Base-by-base conservation (phyloP, 1,139 yeast species). In the Suhomyces kunorum region DNA sequence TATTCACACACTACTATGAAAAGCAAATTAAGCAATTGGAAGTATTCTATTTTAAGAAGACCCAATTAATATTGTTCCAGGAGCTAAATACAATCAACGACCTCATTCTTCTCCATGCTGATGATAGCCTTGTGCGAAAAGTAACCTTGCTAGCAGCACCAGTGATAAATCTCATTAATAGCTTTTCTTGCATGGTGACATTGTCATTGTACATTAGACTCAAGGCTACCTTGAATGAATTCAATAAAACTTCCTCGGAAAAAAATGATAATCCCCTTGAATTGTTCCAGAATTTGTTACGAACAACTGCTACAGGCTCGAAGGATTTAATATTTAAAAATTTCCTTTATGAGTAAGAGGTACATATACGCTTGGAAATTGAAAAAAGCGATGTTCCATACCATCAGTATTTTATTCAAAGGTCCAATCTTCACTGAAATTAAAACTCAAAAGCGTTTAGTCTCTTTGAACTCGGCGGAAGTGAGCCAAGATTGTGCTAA, bases 1-100 rank as follows among this genome's bases (percentile, higher is more conserved):
- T 63, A 13, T 58, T 55, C 41, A 46, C 64, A 27, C 54, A 63
- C 35, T 62, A 54, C 40, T 66, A 64, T 39, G 50, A 48, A 31
- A 43, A 49, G 28, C 48, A 49, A 1, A 42, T 50, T 15, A 22
- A 32, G 3, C 56, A 55, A 2, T 42, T 54, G 8, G 60, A 56
- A 39, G 60, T 55, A 33, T 55, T 54, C 31, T 66, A 62, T 44
- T 51, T 54, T 28, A 57, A 60, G 29, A 59, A 61, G 41, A 37
- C 58, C 27, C 34, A 55, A 7, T 41, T 50, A 0, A 38, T 55
- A 1, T 38, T 53, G 5, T 53, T 53, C 23, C 41, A 47, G 15
- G 67, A 64, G 22, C 47, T 63, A 24, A 37, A 48, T 4, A 50
- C 47, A 8, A 17, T 40, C 6, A 31, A 39, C 2, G 25, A 41